These are phyloP conservation scores for Yarrowia porcina DNA, from an alignment of 805 yeast species.

Conservation along the genomic window DNA sequence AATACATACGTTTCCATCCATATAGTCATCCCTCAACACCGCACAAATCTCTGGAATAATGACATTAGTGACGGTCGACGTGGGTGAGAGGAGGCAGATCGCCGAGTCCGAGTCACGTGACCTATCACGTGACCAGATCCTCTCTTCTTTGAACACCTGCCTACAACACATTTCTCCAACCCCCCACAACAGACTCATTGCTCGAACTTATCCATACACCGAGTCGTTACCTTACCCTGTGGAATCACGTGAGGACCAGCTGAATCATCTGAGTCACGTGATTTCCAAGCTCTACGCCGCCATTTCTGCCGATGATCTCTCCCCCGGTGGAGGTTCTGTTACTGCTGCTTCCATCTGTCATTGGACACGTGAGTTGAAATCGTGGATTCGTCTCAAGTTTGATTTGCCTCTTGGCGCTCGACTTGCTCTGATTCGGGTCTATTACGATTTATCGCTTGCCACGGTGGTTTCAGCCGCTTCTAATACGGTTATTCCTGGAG, in stretches of 20 bases:
- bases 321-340: not conserved
- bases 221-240: constrained; percentile 67
- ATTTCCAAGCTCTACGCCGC: constrained; percentile 77
- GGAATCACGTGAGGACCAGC: constrained; percentile 65
- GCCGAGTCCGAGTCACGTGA: not conserved
- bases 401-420: constrained; percentile 69
- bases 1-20: no score
- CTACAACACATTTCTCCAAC: not conserved
- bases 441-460: constrained; percentile 65
- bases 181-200: constrained; percentile 27
- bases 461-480: not conserved
- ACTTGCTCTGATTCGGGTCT: constrained; percentile 61
- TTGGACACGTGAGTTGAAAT: constrained; percentile 83
- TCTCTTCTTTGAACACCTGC: not conserved
- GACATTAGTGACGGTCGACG: not conserved
- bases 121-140: not conserved
- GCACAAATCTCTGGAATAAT: not conserved
- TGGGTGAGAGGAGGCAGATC: not conserved
- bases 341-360: constrained; percentile 52
- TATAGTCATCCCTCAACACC: no score
- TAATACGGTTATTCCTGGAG: not conserved
- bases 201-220: constrained; percentile 44
- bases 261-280: constrained; percentile 73
- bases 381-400: constrained; percentile 74
- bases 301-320: constrained; percentile 66